Conservation (phyloP, 768 basidiomycete species). For the Pleurotus salmoneostramineus region DNA sequence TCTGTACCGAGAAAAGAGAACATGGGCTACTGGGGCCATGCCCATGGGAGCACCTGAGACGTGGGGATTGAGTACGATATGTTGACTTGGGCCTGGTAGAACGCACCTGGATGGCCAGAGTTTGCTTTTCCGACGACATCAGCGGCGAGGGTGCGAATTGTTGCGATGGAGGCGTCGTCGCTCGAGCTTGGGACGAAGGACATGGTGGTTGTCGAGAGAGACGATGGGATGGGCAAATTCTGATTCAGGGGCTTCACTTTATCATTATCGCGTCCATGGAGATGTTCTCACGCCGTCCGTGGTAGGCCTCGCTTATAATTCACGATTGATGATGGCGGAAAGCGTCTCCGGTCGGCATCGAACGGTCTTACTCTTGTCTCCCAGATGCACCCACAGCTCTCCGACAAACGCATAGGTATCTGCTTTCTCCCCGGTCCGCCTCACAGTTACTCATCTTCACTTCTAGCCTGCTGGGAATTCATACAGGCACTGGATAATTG, state of each 20-base stretch:
- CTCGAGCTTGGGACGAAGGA: slow-evolving; percentile 34
- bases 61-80: slow-evolving; percentile 10
- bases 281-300: slow-evolving; percentile 7
- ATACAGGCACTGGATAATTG: slow-evolving; percentile 74
- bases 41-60: slow-evolving; percentile 86
- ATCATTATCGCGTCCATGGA: slow-evolving; percentile 3
- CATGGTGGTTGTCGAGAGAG: slow-evolving; percentile 29
- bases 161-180: slow-evolving; percentile 62
- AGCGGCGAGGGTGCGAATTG: slow-evolving; percentile 73
- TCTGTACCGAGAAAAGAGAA: slow-evolving; percentile 69
- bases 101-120: slow-evolving; percentile 86
- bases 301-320: background rate
- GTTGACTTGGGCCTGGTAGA: background rate
- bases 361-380: slow-evolving; percentile 4
- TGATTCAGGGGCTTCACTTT: slow-evolving; percentile 10
- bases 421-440: slow-evolving; percentile 33
- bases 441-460: background rate
- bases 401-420: slow-evolving; percentile 45
- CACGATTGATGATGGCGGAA: background rate
- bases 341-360: slow-evolving; percentile 3
- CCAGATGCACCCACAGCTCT: slow-evolving; percentile 67
- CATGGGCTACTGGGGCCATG: slow-evolving; percentile 80
- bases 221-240: slow-evolving; percentile 2
- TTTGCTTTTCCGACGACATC: slow-evolving; percentile 84
- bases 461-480: slow-evolving; percentile 67